Evolutionary conservation across 2,329 filamentous ascomycete genomes (phyloP), one percentile per base, ranked within the genome.

Genomic region (Trichophyton schoenleinii): DNA sequence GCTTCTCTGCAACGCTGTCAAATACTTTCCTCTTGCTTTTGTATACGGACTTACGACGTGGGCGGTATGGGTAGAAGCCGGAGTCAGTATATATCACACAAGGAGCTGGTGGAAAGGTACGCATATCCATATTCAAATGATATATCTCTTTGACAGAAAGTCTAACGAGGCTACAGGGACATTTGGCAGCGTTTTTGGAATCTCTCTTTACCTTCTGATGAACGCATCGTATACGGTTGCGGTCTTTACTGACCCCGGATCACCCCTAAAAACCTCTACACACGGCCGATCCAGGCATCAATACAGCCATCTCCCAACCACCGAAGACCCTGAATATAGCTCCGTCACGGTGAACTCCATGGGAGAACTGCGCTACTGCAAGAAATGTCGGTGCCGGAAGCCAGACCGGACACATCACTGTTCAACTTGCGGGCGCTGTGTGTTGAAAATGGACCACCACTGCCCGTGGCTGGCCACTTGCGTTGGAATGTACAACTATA

Each of bases 391-490:
- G 77, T 87, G 87, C 59, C 84, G 88, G 65, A 99, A 99, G 78
- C 94, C 94, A 48, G 94, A 99, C 76, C 89, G 94, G 64, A 86
- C 92, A 36, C 94, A 99, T 74, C 94, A 99, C 78, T 99, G 94
- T 80, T 95, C 90, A 9, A 95, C 91, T 3, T 99, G 94, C 76
- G 85, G 87, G 67, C 87, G 88, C 70, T 99, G 94, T 73, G 91
- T 99, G 28, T 80, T 99, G 73, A 99, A 99, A 80, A 99, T 99
- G 94, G 94, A 99, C 72, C 94, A 99, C 74, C 94, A 99, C 77
- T 99, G 94, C 73, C 94, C 94, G 15, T 99, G 94, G 94, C 81
- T 99, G 58, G 92, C 94, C 31, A 96, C 90, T 3, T 99, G 94
- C 74, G 88, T 99, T 63, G 94, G 94, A 20, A 79, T 99, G 65